phyloP scores from a whole-genome alignment of 1,284 basidiomycete species.

The Lignosus rhinocerotis region DNA sequence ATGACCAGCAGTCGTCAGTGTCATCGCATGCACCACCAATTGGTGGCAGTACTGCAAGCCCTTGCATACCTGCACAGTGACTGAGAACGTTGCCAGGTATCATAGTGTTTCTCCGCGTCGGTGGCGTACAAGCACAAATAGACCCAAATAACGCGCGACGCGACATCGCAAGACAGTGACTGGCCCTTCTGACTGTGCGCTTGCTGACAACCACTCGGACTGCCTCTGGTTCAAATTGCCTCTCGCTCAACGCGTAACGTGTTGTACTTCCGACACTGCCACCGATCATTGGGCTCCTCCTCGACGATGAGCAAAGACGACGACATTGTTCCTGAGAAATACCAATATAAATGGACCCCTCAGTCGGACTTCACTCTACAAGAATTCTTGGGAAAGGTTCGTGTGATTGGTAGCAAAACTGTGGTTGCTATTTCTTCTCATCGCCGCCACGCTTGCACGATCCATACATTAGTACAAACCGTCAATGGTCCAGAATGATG shows the following conservation, averaged over 20 bases:
- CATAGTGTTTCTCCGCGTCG: neutral
- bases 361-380: conserved; percentile 40
- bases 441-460: neutral
- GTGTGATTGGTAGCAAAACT: conserved; percentile 8
- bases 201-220: too few relatives aligned
- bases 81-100: too few relatives aligned
- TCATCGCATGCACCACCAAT: neutral
- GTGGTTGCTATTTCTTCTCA: neutral
- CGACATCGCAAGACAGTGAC: neutral
- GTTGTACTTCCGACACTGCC: too few relatives aligned
- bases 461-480: conserved; percentile 54
- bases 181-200: too few relatives aligned
- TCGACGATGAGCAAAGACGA: conserved; percentile 22
- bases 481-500: conserved; percentile 75
- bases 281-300: too few relatives aligned
- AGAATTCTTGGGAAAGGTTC: conserved; percentile 50
- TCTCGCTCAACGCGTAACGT: too few relatives aligned
- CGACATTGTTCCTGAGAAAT: conserved; percentile 29
- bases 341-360: conserved; percentile 48
- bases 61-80: too few relatives aligned
- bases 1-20: too few relatives aligned
- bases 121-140: conserved; percentile 20
- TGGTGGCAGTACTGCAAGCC: too few relatives aligned
- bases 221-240: too few relatives aligned
- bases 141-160: conserved; percentile 21